phyloP scores from a whole-genome alignment of 78 protist genomes.

The Planoprotostelium fungivorum region DNA sequence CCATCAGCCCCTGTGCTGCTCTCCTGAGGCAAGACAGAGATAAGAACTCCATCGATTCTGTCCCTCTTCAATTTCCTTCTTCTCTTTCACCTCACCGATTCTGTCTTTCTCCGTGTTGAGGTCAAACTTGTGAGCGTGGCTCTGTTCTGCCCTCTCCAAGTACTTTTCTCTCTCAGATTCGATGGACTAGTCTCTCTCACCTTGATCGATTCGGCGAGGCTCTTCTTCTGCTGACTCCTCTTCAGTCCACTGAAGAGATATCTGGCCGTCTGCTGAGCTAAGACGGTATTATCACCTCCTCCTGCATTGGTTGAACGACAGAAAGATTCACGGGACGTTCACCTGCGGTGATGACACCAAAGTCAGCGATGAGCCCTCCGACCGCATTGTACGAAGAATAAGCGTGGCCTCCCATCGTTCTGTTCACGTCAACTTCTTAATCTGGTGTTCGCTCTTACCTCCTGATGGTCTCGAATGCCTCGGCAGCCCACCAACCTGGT shows the following conservation, averaged over 20 bases:
- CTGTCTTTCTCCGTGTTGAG: neutral
- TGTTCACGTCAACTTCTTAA: neutral
- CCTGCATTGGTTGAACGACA: neutral
- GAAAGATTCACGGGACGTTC: neutral
- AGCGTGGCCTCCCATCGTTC: constrained; percentile 64
- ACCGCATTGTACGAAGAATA: constrained; percentile 13
- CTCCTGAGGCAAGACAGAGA: neutral
- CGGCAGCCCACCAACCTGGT: constrained; percentile 2
- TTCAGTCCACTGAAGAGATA: constrained; percentile 7
- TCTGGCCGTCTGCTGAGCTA: constrained; percentile 62
- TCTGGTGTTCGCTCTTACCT: neutral
- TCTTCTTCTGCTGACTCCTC: neutral
- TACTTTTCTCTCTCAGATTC: neutral
- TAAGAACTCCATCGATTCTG: neutral
- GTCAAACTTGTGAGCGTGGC: neutral
- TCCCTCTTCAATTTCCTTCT: neutral
- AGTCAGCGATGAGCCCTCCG: neutral
- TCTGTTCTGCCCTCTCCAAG: neutral
- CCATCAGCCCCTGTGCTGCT: neutral
- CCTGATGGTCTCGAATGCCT: constrained; percentile 26
- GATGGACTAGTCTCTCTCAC: neutral
- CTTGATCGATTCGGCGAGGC: neutral
- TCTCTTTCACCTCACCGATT: neutral
- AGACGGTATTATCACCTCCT: constrained; percentile 67
- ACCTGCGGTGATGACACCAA: constrained; percentile 15